A percentile compares a stretch with the other conserved stretches of the same genome.
phyloP scores from a whole-genome alignment of 2,329 filamentous ascomycete genomes.

The Neonectria punicea region DNA sequence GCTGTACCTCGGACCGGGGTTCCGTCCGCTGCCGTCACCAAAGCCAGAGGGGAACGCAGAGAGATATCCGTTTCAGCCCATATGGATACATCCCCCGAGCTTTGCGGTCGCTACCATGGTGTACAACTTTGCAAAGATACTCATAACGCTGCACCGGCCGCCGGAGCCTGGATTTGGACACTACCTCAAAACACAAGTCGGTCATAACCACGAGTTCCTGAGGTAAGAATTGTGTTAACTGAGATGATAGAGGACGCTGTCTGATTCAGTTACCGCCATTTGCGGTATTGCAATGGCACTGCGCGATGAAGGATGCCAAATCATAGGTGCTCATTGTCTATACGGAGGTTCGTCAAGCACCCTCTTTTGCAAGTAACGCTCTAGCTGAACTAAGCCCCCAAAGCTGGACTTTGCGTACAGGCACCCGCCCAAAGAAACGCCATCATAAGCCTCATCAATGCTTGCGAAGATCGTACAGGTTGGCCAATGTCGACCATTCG shows the following conservation, averaged over 20 bases:
- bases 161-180: slow-evolving; percentile 45
- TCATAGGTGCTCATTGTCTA: slow-evolving; percentile 55
- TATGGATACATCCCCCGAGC: slow-evolving; percentile 62
- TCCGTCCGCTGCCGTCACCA: slow-evolving; percentile 51
- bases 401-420: slow-evolving; percentile 53
- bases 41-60: slow-evolving; percentile 32
- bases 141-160: slow-evolving; percentile 49
- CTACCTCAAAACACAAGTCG: slow-evolving; percentile 21
- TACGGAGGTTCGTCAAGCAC: slow-evolving; percentile 43
- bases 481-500: slow-evolving; percentile 52
- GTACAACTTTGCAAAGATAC: slow-evolving; percentile 62
- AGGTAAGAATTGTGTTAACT: slow-evolving; percentile 51
- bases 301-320: slow-evolving; percentile 51
- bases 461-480: slow-evolving; percentile 49
- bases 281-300: slow-evolving; percentile 60
- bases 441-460: slow-evolving; percentile 50
- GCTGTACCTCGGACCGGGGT: slow-evolving; percentile 48
- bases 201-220: background rate
- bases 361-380: background rate
- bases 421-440: slow-evolving; percentile 48
- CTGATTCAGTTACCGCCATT: slow-evolving; percentile 46
- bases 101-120: slow-evolving; percentile 62
- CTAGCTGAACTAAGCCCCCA: slow-evolving; percentile 4
- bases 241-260: slow-evolving; percentile 39
- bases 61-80: slow-evolving; percentile 50